These are phyloP conservation scores for Monilinia fructicola DNA, from an alignment of 2,329 filamentous ascomycete species.

Conservation along the genomic window DNA sequence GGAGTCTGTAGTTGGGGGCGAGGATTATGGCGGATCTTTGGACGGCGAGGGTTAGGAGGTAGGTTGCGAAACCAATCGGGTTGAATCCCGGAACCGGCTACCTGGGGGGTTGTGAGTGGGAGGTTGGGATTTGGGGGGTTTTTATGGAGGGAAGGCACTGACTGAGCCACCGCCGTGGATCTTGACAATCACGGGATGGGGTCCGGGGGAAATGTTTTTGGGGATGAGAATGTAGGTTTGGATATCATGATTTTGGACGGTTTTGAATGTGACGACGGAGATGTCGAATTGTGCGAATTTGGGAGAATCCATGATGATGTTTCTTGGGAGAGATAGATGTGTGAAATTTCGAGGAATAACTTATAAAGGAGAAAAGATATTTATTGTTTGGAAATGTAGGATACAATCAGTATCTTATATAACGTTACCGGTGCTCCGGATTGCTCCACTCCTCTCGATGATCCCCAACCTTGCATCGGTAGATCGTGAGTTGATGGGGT, in stretches of 20 bases:
- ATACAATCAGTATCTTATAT: too few relatives aligned
- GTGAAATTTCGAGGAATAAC: neutral
- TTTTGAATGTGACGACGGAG: neutral
- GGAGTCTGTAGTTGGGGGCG: slow-evolving; percentile 50
- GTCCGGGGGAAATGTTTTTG: neutral
- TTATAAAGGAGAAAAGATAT: too few relatives aligned
- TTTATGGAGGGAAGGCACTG: neutral
- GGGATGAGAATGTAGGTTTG: neutral
- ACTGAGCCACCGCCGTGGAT: neutral
- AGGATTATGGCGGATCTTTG: slow-evolving; percentile 41
- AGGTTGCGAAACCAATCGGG: neutral
- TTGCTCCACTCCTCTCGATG: too few relatives aligned
- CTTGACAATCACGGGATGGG: neutral
- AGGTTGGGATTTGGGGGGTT: too few relatives aligned
- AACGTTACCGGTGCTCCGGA: too few relatives aligned
- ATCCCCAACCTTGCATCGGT: too few relatives aligned
- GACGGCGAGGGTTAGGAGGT: neutral
- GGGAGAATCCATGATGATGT: neutral
- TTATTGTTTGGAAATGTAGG: neutral
- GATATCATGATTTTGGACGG: neutral
- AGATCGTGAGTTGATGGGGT: too few relatives aligned
- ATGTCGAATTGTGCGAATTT: slow-evolving; percentile 2
- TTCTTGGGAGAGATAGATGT: too few relatives aligned
- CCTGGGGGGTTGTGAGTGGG: too few relatives aligned
- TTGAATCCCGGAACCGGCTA: neutral